A percentile compares a stretch with the other conserved stretches of the same genome.
These are phyloP conservation scores for Galeopsis tetrahit DNA, from an alignment of 257 asterid species.

Conservation along the genomic window DNA sequence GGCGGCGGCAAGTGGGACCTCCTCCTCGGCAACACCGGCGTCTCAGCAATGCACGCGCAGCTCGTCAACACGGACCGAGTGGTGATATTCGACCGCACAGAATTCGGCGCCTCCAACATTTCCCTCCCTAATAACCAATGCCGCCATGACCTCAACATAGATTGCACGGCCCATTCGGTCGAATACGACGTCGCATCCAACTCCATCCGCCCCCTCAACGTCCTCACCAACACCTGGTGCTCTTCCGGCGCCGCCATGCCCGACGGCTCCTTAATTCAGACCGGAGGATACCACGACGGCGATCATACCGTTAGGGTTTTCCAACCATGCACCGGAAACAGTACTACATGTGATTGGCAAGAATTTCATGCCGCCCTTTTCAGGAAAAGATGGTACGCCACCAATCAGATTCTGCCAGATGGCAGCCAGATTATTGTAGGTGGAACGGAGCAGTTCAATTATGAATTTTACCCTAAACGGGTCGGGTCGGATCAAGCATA, in stretches of 20 bases:
- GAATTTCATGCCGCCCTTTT: neutral
- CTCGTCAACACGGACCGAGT: neutral
- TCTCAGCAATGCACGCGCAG: conserved; percentile 2
- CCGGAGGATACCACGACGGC: neutral
- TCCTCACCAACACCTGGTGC: conserved; percentile 14
- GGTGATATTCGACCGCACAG: neutral
- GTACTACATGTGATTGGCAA: neutral
- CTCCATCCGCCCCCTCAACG: conserved; percentile 13
- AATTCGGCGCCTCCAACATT: neutral
- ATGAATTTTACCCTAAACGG: neutral
- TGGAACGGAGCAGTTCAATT: neutral
- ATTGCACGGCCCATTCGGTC: neutral
- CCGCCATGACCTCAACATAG: neutral
- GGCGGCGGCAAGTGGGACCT: conserved; percentile 1
- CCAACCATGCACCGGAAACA: neutral
- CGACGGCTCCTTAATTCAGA: neutral
- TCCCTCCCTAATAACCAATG: neutral
- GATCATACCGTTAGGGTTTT: neutral
- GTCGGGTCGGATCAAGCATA: neutral
- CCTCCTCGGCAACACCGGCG: conserved; percentile 4
- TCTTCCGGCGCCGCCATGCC: conserved; percentile 9
- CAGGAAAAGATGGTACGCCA: neutral
- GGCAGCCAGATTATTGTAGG: neutral
- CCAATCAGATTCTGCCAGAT: neutral
- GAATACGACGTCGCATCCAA: conserved; percentile 1